Base-by-base conservation (phyloP, 1,284 basidiomycete species). In the Malassezia pachydermatis region DNA sequence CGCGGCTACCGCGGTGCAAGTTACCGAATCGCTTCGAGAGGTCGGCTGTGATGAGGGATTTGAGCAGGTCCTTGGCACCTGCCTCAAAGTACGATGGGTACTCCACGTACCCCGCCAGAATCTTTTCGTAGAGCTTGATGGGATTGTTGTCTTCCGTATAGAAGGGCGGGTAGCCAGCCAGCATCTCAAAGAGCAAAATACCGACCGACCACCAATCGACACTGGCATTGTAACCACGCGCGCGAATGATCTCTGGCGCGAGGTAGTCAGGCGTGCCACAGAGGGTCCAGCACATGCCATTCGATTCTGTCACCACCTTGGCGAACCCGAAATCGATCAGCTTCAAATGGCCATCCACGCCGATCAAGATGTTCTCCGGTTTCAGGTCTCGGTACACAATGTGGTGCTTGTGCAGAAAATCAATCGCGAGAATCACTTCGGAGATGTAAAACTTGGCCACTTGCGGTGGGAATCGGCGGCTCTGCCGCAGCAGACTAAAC, bases 151-250 rank as follows among this genome's bases (percentile, higher is more conserved):
- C 79, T 56, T 80, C 73, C 34, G 66, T 71, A 42, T 65, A 71
- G 46, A 71, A 71, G 1, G 69, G 69, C 28, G 69, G 69, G 41
- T 71, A 66, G 29, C 68, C 60, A 45, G 76, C 76, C 17, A 79
- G 73, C 78, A 79, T 79, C 62, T 79, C 78, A 57, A 78, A 79
- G 28, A 79, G 75, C 32, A 98, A 79, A 23, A 98, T 88, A 40
- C 92, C 92, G 27, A 98, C 80, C 0, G 94, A 90, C 73, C 96
- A 98, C 92, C 92, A 98, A 70, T 98, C 94, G 1, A 98, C 92
- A 60, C 82, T 84, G 74, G 95, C 95, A 77, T 94, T 95, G 76
- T 98, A 96, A 3, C 89, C 83, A 59, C 86, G 84, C 59, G 87
- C 85, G 52, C 82, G 81, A 46, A 96, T 84, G 16, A 71, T 65